These are phyloP conservation scores for Boletus coccyginus DNA, from an alignment of 768 basidiomycete species.

Conservation along the genomic window DNA sequence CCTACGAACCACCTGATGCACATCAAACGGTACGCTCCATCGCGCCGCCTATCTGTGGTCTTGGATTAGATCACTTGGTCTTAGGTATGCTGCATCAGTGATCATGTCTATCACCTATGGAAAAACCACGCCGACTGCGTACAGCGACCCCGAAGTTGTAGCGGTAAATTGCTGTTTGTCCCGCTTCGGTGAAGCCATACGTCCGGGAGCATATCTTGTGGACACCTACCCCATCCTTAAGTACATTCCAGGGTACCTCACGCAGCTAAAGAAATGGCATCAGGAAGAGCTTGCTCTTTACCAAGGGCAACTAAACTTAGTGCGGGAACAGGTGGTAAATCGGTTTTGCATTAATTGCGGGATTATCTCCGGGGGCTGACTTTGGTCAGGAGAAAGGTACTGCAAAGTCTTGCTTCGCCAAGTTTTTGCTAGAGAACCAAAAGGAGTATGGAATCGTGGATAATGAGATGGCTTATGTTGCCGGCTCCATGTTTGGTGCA, in stretches of 20 bases:
- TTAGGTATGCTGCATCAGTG: slow-evolving; percentile 39
- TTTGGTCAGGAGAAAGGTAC: slow-evolving; percentile 21
- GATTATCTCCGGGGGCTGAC: not conserved
- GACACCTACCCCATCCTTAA: slow-evolving; percentile 23
- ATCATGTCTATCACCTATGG: slow-evolving; percentile 40
- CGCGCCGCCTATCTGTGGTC: not conserved
- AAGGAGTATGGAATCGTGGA: slow-evolving; percentile 30
- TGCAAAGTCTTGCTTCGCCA: slow-evolving; percentile 33
- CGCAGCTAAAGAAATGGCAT: slow-evolving; percentile 53
- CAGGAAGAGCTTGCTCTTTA: slow-evolving; percentile 37
- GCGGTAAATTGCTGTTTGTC: slow-evolving; percentile 25
- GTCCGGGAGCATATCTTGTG: slow-evolving; percentile 26
- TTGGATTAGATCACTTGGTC: not conserved
- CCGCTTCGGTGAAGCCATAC: slow-evolving; percentile 27
- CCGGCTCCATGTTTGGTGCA: slow-evolving; percentile 43
- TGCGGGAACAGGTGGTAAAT: slow-evolving; percentile 29
- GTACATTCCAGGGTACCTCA: slow-evolving; percentile 37
- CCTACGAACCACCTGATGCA: slow-evolving; percentile 35
- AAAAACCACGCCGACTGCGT: slow-evolving; percentile 37
- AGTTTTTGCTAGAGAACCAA: slow-evolving; percentile 38
- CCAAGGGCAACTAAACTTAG: slow-evolving; percentile 27
- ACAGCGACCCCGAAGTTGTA: slow-evolving; percentile 35
- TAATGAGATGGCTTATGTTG: slow-evolving; percentile 37
- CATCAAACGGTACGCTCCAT: slow-evolving; percentile 24
- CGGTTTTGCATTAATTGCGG: not conserved